Evolutionary conservation across 208 protist species (phyloP).

Genomic region (Trypanosoma brucei): DNA sequence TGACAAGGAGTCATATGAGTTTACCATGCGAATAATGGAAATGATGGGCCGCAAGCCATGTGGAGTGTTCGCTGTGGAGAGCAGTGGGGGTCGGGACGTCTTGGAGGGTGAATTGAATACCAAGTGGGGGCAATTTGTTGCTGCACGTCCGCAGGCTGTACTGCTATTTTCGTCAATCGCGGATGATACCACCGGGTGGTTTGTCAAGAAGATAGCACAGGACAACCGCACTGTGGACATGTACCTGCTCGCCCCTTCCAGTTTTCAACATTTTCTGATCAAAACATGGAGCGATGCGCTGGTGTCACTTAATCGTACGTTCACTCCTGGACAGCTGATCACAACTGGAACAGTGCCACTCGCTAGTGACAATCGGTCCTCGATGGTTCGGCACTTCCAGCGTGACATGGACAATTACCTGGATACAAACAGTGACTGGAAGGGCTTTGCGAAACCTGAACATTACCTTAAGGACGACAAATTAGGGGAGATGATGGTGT

Average conservation of each 20-base stretch:
- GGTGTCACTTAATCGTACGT: not conserved
- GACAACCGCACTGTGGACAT: constrained; percentile 12
- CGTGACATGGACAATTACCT: constrained; percentile 21
- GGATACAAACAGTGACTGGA: not conserved
- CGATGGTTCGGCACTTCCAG: constrained; percentile 19
- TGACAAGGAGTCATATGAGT: constrained; percentile 6
- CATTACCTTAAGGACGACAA: constrained; percentile 16
- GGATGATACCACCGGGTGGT: not conserved
- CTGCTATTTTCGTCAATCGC: not conserved
- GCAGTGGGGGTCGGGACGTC: not conserved
- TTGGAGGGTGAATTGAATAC: constrained; percentile 2
- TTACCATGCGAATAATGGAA: constrained; percentile 3
- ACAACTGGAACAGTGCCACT: constrained; percentile 22
- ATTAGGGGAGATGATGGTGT: constrained; percentile 17
- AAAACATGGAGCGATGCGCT: constrained; percentile 1
- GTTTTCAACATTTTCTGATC: not conserved
- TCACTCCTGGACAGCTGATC: constrained; percentile 15
- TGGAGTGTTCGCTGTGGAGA: constrained; percentile 6
- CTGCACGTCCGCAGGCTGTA: constrained; percentile 8
- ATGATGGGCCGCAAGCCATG: constrained; percentile 6
- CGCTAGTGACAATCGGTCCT: constrained; percentile 15
- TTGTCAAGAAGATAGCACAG: constrained; percentile 7
- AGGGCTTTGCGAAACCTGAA: not conserved
- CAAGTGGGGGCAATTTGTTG: constrained; percentile 7
- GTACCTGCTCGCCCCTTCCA: constrained; percentile 9